Conservation (phyloP, 768 basidiomycete species). For the Auricularia sp. region DNA sequence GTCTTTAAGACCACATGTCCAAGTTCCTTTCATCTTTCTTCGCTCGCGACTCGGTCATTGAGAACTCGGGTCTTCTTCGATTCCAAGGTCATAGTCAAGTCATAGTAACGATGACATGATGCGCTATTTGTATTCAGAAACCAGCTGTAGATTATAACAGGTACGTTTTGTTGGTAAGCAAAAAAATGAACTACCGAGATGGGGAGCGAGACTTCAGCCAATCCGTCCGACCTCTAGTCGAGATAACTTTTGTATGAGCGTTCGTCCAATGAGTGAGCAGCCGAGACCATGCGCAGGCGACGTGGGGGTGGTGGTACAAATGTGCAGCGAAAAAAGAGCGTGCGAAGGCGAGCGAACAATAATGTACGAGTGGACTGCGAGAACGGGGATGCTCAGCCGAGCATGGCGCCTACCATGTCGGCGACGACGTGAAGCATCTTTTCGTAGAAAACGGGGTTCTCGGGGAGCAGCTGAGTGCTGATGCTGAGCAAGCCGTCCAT, state of each 20-base stretch:
- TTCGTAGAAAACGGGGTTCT: neutral
- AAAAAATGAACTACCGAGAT: neutral
- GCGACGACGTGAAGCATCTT: neutral
- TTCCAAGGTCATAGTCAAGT: too few relatives aligned
- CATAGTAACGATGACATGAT: too few relatives aligned
- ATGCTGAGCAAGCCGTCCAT: conserved; percentile 1
- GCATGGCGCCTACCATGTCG: neutral
- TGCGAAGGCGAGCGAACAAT: neutral
- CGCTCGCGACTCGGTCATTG: too few relatives aligned
- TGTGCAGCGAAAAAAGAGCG: neutral
- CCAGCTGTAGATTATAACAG: too few relatives aligned
- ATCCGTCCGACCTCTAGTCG: neutral
- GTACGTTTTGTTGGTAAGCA: too few relatives aligned
- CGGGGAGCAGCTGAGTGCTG: neutral
- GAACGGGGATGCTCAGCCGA: neutral
- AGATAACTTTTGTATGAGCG: neutral
- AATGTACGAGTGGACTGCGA: too few relatives aligned
- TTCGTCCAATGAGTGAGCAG: too few relatives aligned
- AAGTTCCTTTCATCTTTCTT: too few relatives aligned
- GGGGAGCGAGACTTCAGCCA: neutral
- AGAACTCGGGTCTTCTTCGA: too few relatives aligned
- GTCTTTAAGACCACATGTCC: too few relatives aligned
- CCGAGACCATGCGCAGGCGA: too few relatives aligned
- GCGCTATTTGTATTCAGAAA: too few relatives aligned
- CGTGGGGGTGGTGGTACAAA: neutral